A percentile compares a stretch with the other conserved stretches of the same genome.
Evolutionary conservation across 148 eudicot species (phyloP).

Genomic region (Arctostaphylos glauca): DNA sequence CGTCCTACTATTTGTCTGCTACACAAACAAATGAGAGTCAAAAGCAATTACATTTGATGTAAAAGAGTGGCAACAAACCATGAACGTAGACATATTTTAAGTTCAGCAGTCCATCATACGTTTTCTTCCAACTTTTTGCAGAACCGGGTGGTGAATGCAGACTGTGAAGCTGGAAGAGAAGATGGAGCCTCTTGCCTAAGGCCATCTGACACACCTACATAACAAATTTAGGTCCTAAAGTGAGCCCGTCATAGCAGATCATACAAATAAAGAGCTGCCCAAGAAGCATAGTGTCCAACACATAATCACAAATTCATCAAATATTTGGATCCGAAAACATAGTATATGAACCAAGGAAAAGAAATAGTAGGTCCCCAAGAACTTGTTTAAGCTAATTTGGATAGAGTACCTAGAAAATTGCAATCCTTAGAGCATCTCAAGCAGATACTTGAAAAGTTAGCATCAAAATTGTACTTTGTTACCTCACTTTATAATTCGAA

Average conservation of each 20-base stretch:
- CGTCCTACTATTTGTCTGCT: conserved; percentile 20
- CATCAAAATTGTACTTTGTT: too few relatives aligned
- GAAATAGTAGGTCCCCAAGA: not conserved
- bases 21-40: not conserved
- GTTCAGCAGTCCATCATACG: conserved; percentile 26
- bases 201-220: conserved; percentile 20
- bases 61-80: conserved; percentile 8
- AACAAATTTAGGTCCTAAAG: conserved; percentile 7
- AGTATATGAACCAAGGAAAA: not conserved
- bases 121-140: conserved; percentile 26
- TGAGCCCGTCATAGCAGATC: conserved; percentile 8
- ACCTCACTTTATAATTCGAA: too few relatives aligned
- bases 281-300: not conserved
- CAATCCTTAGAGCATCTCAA: not conserved
- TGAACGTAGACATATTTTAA: not conserved
- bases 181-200: conserved; percentile 12
- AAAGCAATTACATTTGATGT: conserved; percentile 13
- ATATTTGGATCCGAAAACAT: not conserved
- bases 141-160: conserved; percentile 12
- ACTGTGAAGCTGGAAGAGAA: conserved; percentile 14
- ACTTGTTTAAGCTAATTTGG: conserved; percentile 1
- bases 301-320: not conserved
- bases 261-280: not conserved
- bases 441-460: too few relatives aligned
- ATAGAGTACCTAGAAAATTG: conserved; percentile 7